Percentiles rank a stretch among this genome's conserved stretches.
Evolutionary conservation across 257 asterid genomes (phyloP).

Genomic region (Osmanthus fragrans): DNA sequence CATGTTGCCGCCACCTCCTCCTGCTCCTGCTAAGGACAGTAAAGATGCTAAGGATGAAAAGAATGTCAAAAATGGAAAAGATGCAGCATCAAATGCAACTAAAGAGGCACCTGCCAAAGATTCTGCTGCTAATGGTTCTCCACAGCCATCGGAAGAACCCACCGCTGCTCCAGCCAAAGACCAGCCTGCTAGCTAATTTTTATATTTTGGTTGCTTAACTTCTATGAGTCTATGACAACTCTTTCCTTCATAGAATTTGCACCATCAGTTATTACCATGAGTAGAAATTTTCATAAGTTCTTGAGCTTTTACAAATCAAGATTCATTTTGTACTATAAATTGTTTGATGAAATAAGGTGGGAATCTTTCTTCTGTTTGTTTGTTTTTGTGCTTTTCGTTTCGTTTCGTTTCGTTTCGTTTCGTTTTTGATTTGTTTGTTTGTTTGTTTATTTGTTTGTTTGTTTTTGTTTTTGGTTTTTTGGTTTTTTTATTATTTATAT

Average conservation of each 20-base stretch:
- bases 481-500: too few species aligned
- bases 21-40: constrained; percentile 63
- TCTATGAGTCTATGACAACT: constrained; percentile 12
- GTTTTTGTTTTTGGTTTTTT: too few species aligned
- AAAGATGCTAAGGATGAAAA: constrained; percentile 62
- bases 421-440: too few species aligned
- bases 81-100: constrained; percentile 34
- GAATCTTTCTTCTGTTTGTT: not conserved
- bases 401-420: too few species aligned
- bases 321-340: constrained; percentile 22
- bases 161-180: constrained; percentile 34
- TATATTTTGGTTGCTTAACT: constrained; percentile 13
- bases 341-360: constrained; percentile 23
- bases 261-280: constrained; percentile 9
- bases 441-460: not conserved
- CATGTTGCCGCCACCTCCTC: constrained; percentile 91
- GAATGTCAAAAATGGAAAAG: constrained; percentile 44
- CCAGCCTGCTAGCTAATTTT: constrained; percentile 38
- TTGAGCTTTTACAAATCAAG: constrained; percentile 10
- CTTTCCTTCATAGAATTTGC: constrained; percentile 23
- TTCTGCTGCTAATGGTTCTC: constrained; percentile 41
- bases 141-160: constrained; percentile 43
- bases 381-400: too few species aligned
- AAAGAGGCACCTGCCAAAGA: constrained; percentile 52
- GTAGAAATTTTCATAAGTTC: constrained; percentile 13